phyloP scores from a whole-genome alignment of 352 stramenopile species.

The Pythium phragmiticola region DNA sequence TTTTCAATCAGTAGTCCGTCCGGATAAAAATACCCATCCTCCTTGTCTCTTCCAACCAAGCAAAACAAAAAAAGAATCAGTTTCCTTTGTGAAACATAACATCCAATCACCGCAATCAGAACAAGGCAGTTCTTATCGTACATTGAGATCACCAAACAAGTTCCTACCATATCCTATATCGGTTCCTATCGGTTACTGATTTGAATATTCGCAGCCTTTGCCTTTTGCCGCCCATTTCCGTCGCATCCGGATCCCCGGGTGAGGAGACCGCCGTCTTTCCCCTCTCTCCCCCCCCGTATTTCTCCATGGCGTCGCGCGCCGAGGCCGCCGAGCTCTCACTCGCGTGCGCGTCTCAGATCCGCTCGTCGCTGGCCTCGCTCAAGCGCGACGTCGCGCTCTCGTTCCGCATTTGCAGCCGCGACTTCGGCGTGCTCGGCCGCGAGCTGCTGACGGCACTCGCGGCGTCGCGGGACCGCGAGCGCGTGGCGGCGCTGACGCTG shows the following conservation, averaged over 20 bases:
- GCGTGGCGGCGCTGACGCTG: conserved; percentile 35
- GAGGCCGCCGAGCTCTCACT: conserved; percentile 15
- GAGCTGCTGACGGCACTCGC: conserved; percentile 58
- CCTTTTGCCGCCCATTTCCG: conserved; percentile 6
- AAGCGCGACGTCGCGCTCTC: conserved; percentile 66
- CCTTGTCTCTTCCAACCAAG: background rate
- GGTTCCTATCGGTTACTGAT: conserved; percentile 2
- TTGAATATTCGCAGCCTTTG: conserved; percentile 8
- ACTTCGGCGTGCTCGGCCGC: conserved; percentile 65
- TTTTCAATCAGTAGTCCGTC: background rate
- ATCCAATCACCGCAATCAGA: conserved; percentile 2
- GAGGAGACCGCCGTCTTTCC: background rate
- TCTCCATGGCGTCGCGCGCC: conserved; percentile 11
- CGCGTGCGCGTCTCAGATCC: conserved; percentile 32
- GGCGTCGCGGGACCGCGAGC: conserved; percentile 35
- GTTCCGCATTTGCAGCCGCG: conserved; percentile 64
- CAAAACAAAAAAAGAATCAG: conserved; percentile 2
- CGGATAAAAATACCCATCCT: background rate
- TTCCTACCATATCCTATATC: conserved; percentile 1
- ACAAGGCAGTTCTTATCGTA: background rate
- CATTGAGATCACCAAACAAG: background rate
- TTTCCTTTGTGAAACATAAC: background rate
- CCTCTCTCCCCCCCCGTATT: background rate
- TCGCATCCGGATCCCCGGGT: background rate
- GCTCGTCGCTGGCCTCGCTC: conserved; percentile 40